Percentiles rank a stretch among this genome's conserved stretches.
Evolutionary conservation across 2,329 filamentous ascomycete genomes (phyloP).

Genomic region (Exophiala sideris): DNA sequence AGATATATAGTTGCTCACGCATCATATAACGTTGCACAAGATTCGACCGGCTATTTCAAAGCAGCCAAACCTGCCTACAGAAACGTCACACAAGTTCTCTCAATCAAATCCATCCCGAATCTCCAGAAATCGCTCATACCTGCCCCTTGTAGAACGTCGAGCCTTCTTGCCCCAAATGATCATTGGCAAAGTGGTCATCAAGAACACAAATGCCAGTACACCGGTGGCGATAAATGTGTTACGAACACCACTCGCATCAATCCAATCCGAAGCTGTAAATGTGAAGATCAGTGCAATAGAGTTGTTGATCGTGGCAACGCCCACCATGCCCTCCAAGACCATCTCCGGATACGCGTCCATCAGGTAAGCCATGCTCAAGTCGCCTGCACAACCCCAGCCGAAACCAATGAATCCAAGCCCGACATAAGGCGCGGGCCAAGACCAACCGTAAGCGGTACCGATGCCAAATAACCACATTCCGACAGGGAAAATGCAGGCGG

Average conservation of each 20-base stretch:
- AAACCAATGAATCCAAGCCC: slow-evolving; percentile 58
- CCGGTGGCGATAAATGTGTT: slow-evolving; percentile 54
- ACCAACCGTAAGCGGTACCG: slow-evolving; percentile 50
- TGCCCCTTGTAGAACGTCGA: slow-evolving; percentile 46
- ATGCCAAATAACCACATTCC: slow-evolving; percentile 55
- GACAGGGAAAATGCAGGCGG: slow-evolving; percentile 49
- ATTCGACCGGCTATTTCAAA: no score
- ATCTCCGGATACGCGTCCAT: slow-evolving; percentile 57
- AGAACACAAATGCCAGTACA: slow-evolving; percentile 50
- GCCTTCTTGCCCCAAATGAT: slow-evolving; percentile 52
- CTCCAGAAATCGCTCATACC: slow-evolving; percentile 48
- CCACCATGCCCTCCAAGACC: slow-evolving; percentile 58
- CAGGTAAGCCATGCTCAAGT: slow-evolving; percentile 54
- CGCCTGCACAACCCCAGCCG: slow-evolving; percentile 58
- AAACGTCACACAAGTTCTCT: neutral
- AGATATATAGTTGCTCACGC: no score
- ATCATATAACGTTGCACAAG: no score
- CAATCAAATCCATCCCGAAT: slow-evolving; percentile 43
- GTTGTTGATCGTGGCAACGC: slow-evolving; percentile 57
- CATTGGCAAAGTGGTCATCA: slow-evolving; percentile 54
- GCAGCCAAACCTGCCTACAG: neutral
- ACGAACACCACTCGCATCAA: slow-evolving; percentile 45
- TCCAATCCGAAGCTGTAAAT: slow-evolving; percentile 50
- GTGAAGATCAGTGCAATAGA: slow-evolving; percentile 54
- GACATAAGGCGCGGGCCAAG: slow-evolving; percentile 54